phyloP scores from a whole-genome alignment of 306 rosid genomes.

The Gynostemma pentaphyllum region DNA sequence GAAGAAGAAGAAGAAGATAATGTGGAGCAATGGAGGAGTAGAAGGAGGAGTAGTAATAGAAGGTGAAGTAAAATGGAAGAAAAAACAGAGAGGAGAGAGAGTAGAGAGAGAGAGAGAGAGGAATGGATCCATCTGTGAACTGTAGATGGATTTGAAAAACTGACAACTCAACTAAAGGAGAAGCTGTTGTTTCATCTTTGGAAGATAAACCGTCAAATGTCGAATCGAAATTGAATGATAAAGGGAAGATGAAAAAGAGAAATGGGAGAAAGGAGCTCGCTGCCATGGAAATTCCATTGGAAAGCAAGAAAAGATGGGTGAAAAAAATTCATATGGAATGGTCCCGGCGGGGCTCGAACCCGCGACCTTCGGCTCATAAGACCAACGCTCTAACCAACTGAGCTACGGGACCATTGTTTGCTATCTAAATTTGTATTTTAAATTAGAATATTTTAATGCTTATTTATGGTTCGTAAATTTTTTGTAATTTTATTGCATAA shows the following conservation, averaged over 20 bases:
- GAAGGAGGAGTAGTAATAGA: constrained; percentile 26
- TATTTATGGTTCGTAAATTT: too few species aligned
- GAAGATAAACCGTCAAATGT: constrained; percentile 28
- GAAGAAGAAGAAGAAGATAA: constrained; percentile 6
- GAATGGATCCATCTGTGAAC: constrained; percentile 6
- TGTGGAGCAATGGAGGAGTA: constrained; percentile 10
- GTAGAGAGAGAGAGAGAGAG: constrained; percentile 17
- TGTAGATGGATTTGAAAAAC: background rate
- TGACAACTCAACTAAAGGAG: constrained; percentile 43
- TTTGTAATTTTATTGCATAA: too few species aligned
- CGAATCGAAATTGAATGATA: too few species aligned
- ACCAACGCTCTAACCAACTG: constrained; percentile 54
- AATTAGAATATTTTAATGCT: too few species aligned
- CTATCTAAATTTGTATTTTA: too few species aligned
- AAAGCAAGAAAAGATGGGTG: rapidly evolving
- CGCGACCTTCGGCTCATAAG: constrained; percentile 46
- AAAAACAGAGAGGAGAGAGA: constrained; percentile 10
- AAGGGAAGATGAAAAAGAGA: constrained; percentile 2
- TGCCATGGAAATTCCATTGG: background rate
- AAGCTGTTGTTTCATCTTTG: constrained; percentile 47
- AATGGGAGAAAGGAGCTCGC: background rate
- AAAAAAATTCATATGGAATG: background rate
- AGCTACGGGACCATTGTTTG: constrained; percentile 26
- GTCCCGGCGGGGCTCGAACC: constrained; percentile 50
- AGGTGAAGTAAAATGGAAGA: constrained; percentile 30